Conservation (phyloP, 2,329 filamentous ascomycete species). For the Fusarium brachygibbosum region DNA sequence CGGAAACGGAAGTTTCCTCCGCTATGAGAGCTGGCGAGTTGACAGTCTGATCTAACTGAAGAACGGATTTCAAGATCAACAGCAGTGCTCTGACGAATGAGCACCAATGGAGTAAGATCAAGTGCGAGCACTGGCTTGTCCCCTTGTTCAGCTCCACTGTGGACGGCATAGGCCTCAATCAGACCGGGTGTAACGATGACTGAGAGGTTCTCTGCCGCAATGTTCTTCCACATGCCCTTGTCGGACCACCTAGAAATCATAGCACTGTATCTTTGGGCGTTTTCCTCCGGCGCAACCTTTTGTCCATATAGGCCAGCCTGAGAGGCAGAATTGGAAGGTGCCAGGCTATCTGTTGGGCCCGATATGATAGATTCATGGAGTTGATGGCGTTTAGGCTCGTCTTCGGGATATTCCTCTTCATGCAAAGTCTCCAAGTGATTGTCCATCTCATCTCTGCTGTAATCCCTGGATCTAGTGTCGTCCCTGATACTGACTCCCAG, state of each 20-base stretch:
- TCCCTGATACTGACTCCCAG: slow-evolving; percentile 69
- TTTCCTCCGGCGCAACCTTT: slow-evolving; percentile 55
- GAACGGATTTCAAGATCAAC: slow-evolving; percentile 96
- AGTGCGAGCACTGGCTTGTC: slow-evolving; percentile 73
- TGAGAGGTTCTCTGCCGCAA: slow-evolving; percentile 65
- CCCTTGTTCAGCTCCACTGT: slow-evolving; percentile 52
- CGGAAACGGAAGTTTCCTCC: slow-evolving; percentile 90
- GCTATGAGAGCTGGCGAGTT: slow-evolving; percentile 73
- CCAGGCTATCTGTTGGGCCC: slow-evolving; percentile 71
- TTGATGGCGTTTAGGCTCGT: slow-evolving; percentile 40
- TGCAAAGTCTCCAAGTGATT: slow-evolving; percentile 55
- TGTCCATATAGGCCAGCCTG: slow-evolving; percentile 73
- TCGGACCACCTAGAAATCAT: slow-evolving; percentile 74
- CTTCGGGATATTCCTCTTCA: slow-evolving; percentile 30
- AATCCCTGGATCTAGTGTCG: slow-evolving; percentile 64
- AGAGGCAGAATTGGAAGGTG: slow-evolving; percentile 85
- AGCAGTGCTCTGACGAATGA: slow-evolving; percentile 89
- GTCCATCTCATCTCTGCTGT: slow-evolving; percentile 31
- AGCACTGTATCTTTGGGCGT: slow-evolving; percentile 63
- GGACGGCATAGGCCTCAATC: slow-evolving; percentile 68
- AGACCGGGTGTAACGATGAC: slow-evolving; percentile 70
- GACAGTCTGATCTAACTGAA: slow-evolving; percentile 79
- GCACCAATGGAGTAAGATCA: slow-evolving; percentile 91
- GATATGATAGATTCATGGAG: slow-evolving; percentile 60
- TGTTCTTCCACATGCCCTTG: slow-evolving; percentile 71